A percentile compares a stretch with the other conserved stretches of the same genome.
phyloP scores from a whole-genome alignment of 1,139 yeast genomes.

The Scheffersomyces lignicola region DNA sequence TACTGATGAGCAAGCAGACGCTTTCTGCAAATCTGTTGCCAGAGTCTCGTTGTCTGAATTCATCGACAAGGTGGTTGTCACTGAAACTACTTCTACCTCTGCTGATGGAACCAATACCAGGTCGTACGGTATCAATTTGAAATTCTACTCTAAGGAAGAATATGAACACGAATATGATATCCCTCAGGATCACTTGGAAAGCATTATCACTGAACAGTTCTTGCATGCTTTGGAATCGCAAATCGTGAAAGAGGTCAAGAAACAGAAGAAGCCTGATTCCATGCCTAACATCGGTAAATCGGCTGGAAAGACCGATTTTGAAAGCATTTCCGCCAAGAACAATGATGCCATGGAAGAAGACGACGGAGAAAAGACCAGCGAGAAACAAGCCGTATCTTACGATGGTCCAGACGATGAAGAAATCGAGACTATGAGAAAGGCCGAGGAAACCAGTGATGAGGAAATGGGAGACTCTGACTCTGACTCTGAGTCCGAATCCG shows the following conservation, averaged over 20 bases:
- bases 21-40: constrained; percentile 89
- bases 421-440: constrained; percentile 80
- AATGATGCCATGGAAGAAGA: constrained; percentile 25
- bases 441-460: constrained; percentile 72
- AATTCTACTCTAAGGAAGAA: constrained; percentile 74
- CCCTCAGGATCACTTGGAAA: constrained; percentile 73
- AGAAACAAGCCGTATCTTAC: constrained; percentile 87
- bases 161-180: constrained; percentile 89
- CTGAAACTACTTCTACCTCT: constrained; percentile 76
- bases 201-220: constrained; percentile 64
- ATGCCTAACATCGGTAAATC: constrained; percentile 75
- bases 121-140: constrained; percentile 70
- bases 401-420: constrained; percentile 96
- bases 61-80: constrained; percentile 79
- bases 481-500: constrained; percentile 22
- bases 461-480: constrained; percentile 41
- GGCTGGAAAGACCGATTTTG: constrained; percentile 52
- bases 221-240: constrained; percentile 68
- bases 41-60: constrained; percentile 85
- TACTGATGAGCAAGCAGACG: constrained; percentile 82
- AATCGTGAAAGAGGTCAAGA: constrained; percentile 78
- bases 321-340: constrained; percentile 37
- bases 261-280: constrained; percentile 64
- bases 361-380: constrained; percentile 73
- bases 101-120: constrained; percentile 58